These are phyloP conservation scores for Pleodorina starrii DNA, from an alignment of 139 green algal genomes.

Conservation along the genomic window DNA sequence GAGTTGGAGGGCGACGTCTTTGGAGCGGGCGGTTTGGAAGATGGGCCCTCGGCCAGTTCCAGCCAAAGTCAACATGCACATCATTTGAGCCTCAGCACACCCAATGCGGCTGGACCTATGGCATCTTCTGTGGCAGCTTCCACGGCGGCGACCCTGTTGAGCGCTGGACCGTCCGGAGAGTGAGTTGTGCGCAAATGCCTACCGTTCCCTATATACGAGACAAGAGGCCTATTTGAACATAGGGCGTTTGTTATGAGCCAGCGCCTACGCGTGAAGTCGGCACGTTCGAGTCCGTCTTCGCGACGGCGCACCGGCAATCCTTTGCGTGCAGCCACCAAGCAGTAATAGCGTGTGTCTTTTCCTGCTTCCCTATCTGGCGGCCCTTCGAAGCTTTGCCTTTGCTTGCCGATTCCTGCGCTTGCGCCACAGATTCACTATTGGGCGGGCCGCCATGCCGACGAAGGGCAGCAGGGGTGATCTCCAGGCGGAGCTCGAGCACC, in stretches of 20 bases:
- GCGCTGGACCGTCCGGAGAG: conserved; percentile 28
- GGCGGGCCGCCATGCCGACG: not conserved
- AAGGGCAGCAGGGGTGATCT: not conserved
- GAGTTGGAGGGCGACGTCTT: conserved; percentile 20
- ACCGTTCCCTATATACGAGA: too few relatives aligned
- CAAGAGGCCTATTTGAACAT: too few relatives aligned
- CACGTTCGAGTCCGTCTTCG: too few relatives aligned
- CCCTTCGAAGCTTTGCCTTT: too few relatives aligned
- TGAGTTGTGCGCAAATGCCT: too few relatives aligned
- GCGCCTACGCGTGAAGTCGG: too few relatives aligned
- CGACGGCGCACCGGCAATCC: not conserved
- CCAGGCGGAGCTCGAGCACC: conserved; percentile 16
- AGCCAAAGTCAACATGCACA: conserved; percentile 23
- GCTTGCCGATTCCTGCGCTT: too few relatives aligned
- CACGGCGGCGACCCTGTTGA: conserved; percentile 1
- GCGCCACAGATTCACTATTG: conserved; percentile 23
- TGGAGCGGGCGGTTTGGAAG: conserved; percentile 8
- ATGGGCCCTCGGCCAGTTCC: not conserved
- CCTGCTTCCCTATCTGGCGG: too few relatives aligned
- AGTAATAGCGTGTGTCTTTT: too few relatives aligned
- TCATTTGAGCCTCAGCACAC: conserved; percentile 14
- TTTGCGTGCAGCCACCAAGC: too few relatives aligned
- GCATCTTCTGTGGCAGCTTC: not conserved
- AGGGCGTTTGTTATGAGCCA: too few relatives aligned
- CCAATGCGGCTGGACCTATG: conserved; percentile 11